Evolutionary conservation across 352 stramenopile genomes (phyloP).

Genomic region (Hyaloperonospora brassicae): DNA sequence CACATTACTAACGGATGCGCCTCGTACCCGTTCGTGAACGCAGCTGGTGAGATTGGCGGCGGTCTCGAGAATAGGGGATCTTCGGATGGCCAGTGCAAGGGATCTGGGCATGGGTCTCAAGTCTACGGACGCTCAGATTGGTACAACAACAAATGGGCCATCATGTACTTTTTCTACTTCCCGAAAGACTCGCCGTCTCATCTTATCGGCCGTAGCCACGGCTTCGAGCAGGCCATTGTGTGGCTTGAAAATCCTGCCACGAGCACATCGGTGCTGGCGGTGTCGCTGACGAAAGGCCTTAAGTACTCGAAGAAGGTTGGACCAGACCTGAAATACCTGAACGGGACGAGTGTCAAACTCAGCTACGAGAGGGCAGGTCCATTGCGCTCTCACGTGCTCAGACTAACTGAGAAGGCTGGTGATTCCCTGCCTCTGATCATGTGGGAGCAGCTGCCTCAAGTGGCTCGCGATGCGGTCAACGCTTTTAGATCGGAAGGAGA

Average conservation of each 20-base stretch:
- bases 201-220: constrained; percentile 10
- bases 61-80: constrained; percentile 11
- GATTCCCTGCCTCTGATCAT: constrained; percentile 16
- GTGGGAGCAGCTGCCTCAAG: constrained; percentile 16
- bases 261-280: constrained; percentile 8
- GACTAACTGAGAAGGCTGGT: constrained; percentile 3
- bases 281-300: constrained; percentile 4
- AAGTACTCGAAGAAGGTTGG: constrained; percentile 8
- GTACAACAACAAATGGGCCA: constrained; percentile 6
- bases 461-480: constrained; percentile 11
- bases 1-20: constrained; percentile 14
- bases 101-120: constrained; percentile 11
- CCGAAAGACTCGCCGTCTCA: constrained; percentile 6
- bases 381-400: constrained; percentile 4
- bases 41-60: too few relatives aligned
- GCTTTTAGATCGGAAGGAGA: constrained; percentile 5
- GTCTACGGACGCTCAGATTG: constrained; percentile 11
- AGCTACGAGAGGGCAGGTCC: constrained; percentile 5
- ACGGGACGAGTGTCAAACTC: constrained; percentile 13
- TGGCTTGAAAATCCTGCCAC: constrained; percentile 15
- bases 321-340: constrained; percentile 1
- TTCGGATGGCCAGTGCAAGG: constrained; percentile 8
- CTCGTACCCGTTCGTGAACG: constrained; percentile 14
- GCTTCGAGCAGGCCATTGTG: constrained; percentile 16
- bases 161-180: constrained; percentile 20